Conservation (phyloP, 352 stramenopile species). For the Phytophthora cajani region DNA sequence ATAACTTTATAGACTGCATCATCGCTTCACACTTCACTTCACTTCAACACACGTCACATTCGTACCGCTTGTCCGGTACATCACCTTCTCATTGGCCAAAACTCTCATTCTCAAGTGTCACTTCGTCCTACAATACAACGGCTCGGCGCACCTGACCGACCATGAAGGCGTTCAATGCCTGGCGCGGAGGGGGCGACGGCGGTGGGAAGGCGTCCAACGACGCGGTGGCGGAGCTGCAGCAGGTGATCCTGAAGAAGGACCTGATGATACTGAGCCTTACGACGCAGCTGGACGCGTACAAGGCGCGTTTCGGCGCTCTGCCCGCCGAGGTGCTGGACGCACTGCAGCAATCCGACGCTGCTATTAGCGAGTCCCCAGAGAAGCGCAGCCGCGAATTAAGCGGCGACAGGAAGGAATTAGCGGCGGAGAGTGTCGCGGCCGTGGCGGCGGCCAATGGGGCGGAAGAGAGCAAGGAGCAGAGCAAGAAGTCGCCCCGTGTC, state of each 20-base stretch:
- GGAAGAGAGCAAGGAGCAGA: neutral
- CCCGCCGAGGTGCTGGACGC: constrained; percentile 40
- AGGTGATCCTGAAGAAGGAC: constrained; percentile 87
- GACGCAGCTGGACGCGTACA: constrained; percentile 71
- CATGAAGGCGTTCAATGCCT: constrained; percentile 46
- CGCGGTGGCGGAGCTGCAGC: constrained; percentile 70
- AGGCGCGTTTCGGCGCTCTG: constrained; percentile 56
- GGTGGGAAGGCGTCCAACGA: constrained; percentile 30
- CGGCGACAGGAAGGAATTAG: constrained; percentile 18
- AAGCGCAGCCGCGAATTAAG: constrained; percentile 26
- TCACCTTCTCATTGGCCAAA: constrained; percentile 9
- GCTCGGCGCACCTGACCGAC: neutral
- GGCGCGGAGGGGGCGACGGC: constrained; percentile 26
- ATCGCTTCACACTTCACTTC: constrained; percentile 8
- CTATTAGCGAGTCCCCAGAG: constrained; percentile 20
- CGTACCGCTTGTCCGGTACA: neutral
- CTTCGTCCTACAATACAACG: constrained; percentile 9
- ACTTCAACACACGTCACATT: neutral
- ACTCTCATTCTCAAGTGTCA: constrained; percentile 4
- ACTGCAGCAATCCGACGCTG: constrained; percentile 25
- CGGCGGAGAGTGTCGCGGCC: constrained; percentile 8
- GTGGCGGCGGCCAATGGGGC: constrained; percentile 12
- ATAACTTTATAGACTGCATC: constrained; percentile 30
- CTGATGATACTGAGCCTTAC: constrained; percentile 84
- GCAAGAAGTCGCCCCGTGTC: constrained; percentile 14